Evolutionary conservation across 768 basidiomycete species (phyloP).

Genomic region (Russula sp.): DNA sequence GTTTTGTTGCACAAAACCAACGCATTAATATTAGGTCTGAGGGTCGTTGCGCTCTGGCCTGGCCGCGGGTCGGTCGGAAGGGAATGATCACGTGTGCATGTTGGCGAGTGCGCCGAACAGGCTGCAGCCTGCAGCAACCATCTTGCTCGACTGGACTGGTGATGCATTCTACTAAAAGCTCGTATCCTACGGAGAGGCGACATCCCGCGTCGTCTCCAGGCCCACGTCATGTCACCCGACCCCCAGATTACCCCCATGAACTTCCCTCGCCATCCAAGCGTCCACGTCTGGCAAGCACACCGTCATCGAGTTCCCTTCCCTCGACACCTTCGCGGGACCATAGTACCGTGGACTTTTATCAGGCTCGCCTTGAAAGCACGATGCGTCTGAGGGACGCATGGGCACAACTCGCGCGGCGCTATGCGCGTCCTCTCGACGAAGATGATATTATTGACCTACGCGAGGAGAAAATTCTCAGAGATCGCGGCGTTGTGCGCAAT

Average conservation of each 20-base stretch:
- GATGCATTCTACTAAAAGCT: slow-evolving; percentile 10
- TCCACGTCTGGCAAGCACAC: slow-evolving; percentile 40
- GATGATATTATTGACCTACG: slow-evolving; percentile 73
- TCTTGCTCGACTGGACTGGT: background rate
- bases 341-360: slow-evolving; percentile 38
- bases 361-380: slow-evolving; percentile 49
- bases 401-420: slow-evolving; percentile 61
- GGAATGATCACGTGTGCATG: background rate
- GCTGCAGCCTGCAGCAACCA: background rate
- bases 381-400: slow-evolving; percentile 55
- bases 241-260: slow-evolving; percentile 23
- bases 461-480: slow-evolving; percentile 53
- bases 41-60: too few species aligned
- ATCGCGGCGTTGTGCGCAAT: slow-evolving; percentile 57
- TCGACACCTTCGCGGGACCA: slow-evolving; percentile 17
- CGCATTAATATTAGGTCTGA: too few species aligned
- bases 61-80: too few species aligned
- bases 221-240: slow-evolving; percentile 25
- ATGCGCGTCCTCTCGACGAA: slow-evolving; percentile 59
- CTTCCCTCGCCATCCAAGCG: slow-evolving; percentile 41
- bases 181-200: background rate
- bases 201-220: slow-evolving; percentile 42
- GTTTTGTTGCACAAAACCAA: too few species aligned
- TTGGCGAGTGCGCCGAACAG: too few species aligned
- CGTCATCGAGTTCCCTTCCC: slow-evolving; percentile 30